A percentile compares a stretch with the other conserved stretches of the same genome.
phyloP scores from a whole-genome alignment of 768 basidiomycete genomes.

The Lactifluus pinguis region DNA sequence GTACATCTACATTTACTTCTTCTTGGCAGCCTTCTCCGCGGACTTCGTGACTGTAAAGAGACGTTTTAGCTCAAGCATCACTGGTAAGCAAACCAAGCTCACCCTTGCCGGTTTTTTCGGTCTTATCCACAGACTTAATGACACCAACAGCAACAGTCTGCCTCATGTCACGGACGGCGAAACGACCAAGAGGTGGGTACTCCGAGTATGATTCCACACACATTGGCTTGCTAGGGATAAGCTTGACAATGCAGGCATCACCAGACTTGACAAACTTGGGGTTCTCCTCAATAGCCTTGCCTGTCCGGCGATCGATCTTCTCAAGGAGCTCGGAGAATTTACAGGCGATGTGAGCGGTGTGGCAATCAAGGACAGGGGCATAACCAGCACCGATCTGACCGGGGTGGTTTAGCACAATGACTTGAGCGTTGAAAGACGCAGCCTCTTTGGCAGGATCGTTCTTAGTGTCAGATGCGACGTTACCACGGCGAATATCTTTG shows the following conservation, averaged over 20 bases:
- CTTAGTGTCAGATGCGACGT: conserved; percentile 99
- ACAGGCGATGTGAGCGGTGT: conserved; percentile 99
- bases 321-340: conserved; percentile 97
- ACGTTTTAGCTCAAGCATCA: conserved; percentile 10
- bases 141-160: conserved; percentile 98
- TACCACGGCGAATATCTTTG: conserved; percentile 99
- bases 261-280: conserved; percentile 99
- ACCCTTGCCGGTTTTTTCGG: conserved; percentile 88
- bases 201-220: conserved; percentile 90
- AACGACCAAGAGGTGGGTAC: conserved; percentile 99
- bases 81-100: conserved; percentile 21
- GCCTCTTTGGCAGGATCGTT: conserved; percentile 99
- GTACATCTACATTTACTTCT: conserved; percentile 84
- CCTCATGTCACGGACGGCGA: conserved; percentile 99
- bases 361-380: conserved; percentile 98
- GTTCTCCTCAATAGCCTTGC: conserved; percentile 76
- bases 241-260: conserved; percentile 98
- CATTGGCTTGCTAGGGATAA: conserved; percentile 94
- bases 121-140: conserved; percentile 97
- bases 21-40: conserved; percentile 93
- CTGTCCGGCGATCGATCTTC: conserved; percentile 99
- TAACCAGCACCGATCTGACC: conserved; percentile 99
- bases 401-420: conserved; percentile 99
- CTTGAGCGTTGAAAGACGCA: conserved; percentile 98
- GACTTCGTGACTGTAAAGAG: conserved; percentile 71